Evolutionary conservation across 2,329 filamentous ascomycete species (phyloP), one percentile per base, ranked within the genome.

Genomic region (Aspergillus sp.): DNA sequence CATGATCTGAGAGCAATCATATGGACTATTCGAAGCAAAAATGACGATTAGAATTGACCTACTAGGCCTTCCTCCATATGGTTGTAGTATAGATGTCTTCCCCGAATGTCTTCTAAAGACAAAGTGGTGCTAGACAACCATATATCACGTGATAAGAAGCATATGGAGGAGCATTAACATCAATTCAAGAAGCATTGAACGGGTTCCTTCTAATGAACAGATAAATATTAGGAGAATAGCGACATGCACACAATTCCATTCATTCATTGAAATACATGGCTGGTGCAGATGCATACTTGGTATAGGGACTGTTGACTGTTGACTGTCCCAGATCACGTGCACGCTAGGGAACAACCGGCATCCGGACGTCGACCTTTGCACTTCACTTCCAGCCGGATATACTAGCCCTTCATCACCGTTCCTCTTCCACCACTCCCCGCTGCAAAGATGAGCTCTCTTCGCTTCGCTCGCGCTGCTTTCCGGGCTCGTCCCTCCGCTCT

Each of bases 391-490:
- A 53, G 58, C 64, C 65, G 69, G 65, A 67, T 64, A 68, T 65
- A 63, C 58, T 55, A 61, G 35, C 14, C 35, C 35, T 35, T 60
- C 58, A 66, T 61, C 61, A 64, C 62, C 64, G 40, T 62, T 59
- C 61, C 57, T 56, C 54, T 45, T 60, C 63, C 61, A 56, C 51
- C 40, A 19, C 40, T 20, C 40, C 40, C 64, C 63, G 66, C 69
- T 70, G 64, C 69, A 72, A 38, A 64, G 61, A 97, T 97, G 93
- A 96, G 91, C 85, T 89, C 90, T 76, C 80, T 96, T 79, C 90
- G 92, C 78, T 82, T 96, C 78, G 89, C 91, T 81, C 88, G 93
- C 78, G 84, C 86, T 77, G 93, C 90, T 80, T 82, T 96, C 75
- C 84, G 90, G 79, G 89, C 85, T 72, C 88, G 87, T 70, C 87